Conservation (phyloP, 192 early-diverging fungal species). For the Podochytrium sp. region DNA sequence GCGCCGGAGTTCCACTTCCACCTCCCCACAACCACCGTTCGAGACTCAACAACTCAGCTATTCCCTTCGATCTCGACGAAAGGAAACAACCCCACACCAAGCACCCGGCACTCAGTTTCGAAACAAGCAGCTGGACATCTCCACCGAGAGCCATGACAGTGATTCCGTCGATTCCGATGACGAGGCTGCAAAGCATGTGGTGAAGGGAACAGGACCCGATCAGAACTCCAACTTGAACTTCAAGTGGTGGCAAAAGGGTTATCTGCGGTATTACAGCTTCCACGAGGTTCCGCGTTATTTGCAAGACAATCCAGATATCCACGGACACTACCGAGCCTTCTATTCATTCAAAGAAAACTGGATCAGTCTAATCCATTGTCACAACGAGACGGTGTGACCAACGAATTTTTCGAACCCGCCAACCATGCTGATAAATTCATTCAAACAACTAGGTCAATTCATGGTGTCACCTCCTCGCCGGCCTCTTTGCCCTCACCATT, state of each 20-base stretch:
- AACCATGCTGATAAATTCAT: neutral
- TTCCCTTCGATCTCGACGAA: neutral
- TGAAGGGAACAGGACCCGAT: neutral
- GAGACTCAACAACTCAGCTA: no score
- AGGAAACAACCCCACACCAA: no score
- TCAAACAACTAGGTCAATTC: neutral
- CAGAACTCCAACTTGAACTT: neutral
- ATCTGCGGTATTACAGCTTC: neutral
- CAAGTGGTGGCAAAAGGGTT: slow-evolving; percentile 21
- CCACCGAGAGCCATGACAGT: neutral
- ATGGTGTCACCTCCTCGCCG: slow-evolving; percentile 8
- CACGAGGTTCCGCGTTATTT: slow-evolving; percentile 15
- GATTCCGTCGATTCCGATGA: slow-evolving; percentile 2
- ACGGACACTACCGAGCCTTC: slow-evolving; percentile 15
- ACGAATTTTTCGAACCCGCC: neutral
- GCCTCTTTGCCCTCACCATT: neutral
- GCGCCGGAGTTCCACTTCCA: no score
- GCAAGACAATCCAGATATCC: slow-evolving; percentile 31
- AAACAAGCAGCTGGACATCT: no score
- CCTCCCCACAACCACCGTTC: no score
- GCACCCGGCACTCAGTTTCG: no score
- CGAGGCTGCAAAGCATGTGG: neutral
- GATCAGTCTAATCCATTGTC: slow-evolving; percentile 36
- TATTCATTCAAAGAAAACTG: slow-evolving; percentile 33
- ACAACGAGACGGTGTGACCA: slow-evolving; percentile 36